phyloP scores from a whole-genome alignment of 2,329 filamentous ascomycete species.

The Pseudogymnoascus pannorum region DNA sequence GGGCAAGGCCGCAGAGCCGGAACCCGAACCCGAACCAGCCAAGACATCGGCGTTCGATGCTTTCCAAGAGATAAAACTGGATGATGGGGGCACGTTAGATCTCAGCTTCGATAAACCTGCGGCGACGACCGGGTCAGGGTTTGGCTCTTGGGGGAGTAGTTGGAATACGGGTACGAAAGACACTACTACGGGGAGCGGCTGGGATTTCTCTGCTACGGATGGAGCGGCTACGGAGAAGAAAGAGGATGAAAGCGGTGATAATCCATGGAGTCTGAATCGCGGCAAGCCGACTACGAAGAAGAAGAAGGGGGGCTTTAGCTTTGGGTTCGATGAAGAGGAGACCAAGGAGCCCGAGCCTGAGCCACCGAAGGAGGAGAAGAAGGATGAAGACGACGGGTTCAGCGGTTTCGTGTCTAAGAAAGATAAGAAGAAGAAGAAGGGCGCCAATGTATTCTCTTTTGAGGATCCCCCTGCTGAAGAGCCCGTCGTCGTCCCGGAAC shows the following conservation, averaged over 20 bases:
- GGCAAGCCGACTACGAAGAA: conserved; percentile 47
- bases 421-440: conserved; percentile 40
- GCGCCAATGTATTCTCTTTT: conserved; percentile 20
- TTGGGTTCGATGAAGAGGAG: conserved; percentile 41
- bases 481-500: conserved; percentile 21
- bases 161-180: conserved; percentile 44
- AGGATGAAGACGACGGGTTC: conserved; percentile 33
- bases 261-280: conserved; percentile 42
- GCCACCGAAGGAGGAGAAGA: conserved; percentile 27
- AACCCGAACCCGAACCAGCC: conserved; percentile 28
- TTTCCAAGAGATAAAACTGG: conserved; percentile 65
- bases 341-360: conserved; percentile 23
- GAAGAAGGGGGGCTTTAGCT: conserved; percentile 37
- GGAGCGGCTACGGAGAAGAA: conserved; percentile 35
- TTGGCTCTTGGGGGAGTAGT: conserved; percentile 53
- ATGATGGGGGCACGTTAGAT: conserved; percentile 51
- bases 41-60: conserved; percentile 38
- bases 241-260: conserved; percentile 36
- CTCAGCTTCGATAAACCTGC: conserved; percentile 44
- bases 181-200: conserved; percentile 27
- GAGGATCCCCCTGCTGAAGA: conserved; percentile 23
- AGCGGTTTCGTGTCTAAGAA: conserved; percentile 34
- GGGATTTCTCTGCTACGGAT: conserved; percentile 38
- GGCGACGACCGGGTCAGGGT: conserved; percentile 30
- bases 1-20: conserved; percentile 25